phyloP scores from a whole-genome alignment of 495 filamentous ascomycete species.

The Corynascus novoguineensis region DNA sequence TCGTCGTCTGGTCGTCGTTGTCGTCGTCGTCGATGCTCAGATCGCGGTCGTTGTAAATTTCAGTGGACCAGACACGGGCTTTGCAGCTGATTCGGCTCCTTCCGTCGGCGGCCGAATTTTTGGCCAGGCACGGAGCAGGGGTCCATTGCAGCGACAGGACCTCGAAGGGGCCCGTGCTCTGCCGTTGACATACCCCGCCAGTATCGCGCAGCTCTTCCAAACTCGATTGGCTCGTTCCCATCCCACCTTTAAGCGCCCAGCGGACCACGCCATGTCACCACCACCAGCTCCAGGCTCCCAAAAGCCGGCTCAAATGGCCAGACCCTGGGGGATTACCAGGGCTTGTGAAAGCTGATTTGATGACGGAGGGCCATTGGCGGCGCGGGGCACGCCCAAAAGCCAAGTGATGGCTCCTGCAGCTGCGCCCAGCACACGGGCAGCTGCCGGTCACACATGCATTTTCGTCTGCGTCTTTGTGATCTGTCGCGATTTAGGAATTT shows the following conservation, averaged over 20 bases:
- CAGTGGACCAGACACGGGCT: slow-evolving; percentile 3
- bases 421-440: slow-evolving; percentile 8
- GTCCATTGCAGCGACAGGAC: not conserved
- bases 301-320: slow-evolving; percentile 8
- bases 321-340: slow-evolving; percentile 13
- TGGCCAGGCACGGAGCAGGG: slow-evolving; percentile 10
- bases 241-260: slow-evolving; percentile 29
- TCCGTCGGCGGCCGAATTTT: slow-evolving; percentile 17
- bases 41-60: slow-evolving; percentile 10
- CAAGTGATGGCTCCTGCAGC: slow-evolving; percentile 16
- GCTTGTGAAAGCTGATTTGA: slow-evolving; percentile 18
- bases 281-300: not conserved
- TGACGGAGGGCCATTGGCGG: slow-evolving; percentile 5
- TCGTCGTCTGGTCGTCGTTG: not conserved
- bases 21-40: slow-evolving; percentile 1
- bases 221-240: slow-evolving; percentile 14
- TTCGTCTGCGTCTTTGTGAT: not conserved
- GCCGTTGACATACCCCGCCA: slow-evolving; percentile 7
- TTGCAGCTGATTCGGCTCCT: slow-evolving; percentile 7
- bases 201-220: not conserved
- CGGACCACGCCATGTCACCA: not conserved
- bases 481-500: slow-evolving; percentile 3
- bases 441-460: slow-evolving; percentile 5
- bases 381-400: slow-evolving; percentile 12
- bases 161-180: slow-evolving; percentile 11